These are phyloP conservation scores for Coprinopsis strossmayeri DNA, from an alignment of 768 basidiomycete genomes.

Conservation along the genomic window DNA sequence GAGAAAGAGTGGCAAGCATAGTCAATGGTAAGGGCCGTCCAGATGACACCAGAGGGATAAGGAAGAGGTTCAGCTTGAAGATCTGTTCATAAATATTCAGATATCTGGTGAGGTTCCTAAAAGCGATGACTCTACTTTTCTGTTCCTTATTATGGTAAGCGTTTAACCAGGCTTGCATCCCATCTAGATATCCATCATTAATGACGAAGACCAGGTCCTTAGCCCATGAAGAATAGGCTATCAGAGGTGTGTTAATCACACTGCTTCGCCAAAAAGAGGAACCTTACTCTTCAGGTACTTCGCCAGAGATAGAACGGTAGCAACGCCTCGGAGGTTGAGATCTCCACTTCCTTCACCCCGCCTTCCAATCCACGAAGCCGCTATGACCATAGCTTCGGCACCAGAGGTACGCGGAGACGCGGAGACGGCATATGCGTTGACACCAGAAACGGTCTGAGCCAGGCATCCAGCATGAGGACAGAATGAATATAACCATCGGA, in stretches of 20 bases:
- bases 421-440: conserved; percentile 78
- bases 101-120: not conserved
- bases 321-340: conserved; percentile 79
- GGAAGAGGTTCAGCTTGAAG: conserved; percentile 56
- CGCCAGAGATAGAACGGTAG: conserved; percentile 82
- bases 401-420: conserved; percentile 89
- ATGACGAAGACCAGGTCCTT: conserved; percentile 90
- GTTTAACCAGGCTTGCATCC: conserved; percentile 88
- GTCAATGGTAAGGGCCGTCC: conserved; percentile 92
- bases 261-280: not conserved
- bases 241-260: conserved; percentile 1
- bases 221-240: conserved; percentile 89
- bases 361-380: conserved; percentile 83
- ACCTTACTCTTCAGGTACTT: conserved; percentile 71
- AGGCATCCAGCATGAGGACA: conserved; percentile 3
- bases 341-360: conserved; percentile 48
- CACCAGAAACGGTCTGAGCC: conserved; percentile 53
- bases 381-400: conserved; percentile 85
- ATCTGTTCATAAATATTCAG: conserved; percentile 38
- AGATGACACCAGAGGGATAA: conserved; percentile 80
- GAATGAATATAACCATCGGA: conserved; percentile 1
- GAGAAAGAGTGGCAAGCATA: conserved; percentile 97
- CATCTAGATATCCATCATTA: conserved; percentile 83
- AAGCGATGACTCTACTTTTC: conserved; percentile 39
- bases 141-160: conserved; percentile 71